Conservation (phyloP, 2,329 filamentous ascomycete species). For the Fusarium xyrophilum region DNA sequence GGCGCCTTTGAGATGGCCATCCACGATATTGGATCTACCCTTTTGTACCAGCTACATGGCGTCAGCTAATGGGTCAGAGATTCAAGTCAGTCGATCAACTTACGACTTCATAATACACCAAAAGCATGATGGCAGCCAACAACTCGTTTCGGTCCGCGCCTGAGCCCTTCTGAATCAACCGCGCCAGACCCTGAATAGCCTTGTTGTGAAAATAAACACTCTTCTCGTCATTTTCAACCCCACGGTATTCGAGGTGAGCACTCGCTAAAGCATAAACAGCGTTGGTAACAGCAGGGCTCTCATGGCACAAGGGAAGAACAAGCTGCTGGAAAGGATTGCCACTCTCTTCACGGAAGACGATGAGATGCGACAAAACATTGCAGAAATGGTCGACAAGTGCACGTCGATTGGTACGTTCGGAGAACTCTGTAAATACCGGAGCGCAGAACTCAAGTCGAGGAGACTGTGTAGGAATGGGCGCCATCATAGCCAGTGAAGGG, state of each 20-base stretch:
- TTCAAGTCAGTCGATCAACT: conserved; percentile 38
- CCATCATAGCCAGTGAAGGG: conserved; percentile 40
- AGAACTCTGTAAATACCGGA: conserved; percentile 65
- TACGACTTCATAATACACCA: conserved; percentile 70
- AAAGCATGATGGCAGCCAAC: conserved; percentile 65
- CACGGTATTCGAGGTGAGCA: conserved; percentile 78
- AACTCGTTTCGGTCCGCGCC: conserved; percentile 63
- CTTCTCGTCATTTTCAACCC: conserved; percentile 59
- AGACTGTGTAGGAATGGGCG: conserved; percentile 36
- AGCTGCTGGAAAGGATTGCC: conserved; percentile 70
- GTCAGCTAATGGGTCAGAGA: conserved; percentile 9
- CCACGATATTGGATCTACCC: conserved; percentile 65
- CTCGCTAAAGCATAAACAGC: conserved; percentile 84
- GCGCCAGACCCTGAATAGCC: conserved; percentile 64
- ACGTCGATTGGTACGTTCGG: conserved; percentile 60
- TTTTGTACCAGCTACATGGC: conserved; percentile 62
- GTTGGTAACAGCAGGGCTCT: conserved; percentile 71
- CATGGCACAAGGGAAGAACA: conserved; percentile 65
- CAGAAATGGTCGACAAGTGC: conserved; percentile 68
- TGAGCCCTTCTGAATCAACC: conserved; percentile 61
- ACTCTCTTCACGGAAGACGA: conserved; percentile 68
- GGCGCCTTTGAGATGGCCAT: conserved; percentile 67
- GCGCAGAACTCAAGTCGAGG: conserved; percentile 58
- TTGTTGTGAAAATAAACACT: conserved; percentile 66
- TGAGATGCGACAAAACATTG: conserved; percentile 69